A percentile compares a stretch with the other conserved stretches of the same genome.
Conservation (phyloP, 805 yeast genomes). For the Nadsonia fulvescens region DNA sequence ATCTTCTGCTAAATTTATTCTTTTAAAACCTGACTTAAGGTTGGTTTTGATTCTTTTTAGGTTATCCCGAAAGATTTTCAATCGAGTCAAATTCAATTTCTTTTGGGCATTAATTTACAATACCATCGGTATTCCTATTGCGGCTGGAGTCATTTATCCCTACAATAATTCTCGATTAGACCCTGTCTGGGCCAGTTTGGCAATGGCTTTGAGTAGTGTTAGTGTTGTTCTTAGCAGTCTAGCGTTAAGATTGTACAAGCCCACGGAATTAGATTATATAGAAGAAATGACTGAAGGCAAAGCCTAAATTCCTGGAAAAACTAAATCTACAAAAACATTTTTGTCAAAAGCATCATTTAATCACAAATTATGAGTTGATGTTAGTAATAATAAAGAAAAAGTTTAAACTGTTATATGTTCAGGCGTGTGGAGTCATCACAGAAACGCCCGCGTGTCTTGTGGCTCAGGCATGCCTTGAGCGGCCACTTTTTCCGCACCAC, state of each 20-base stretch:
- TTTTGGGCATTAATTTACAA: slow-evolving; percentile 80
- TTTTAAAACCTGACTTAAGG: slow-evolving; percentile 31
- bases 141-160: slow-evolving; percentile 81
- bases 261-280: too few relatives aligned
- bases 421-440: too few relatives aligned
- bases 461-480: too few relatives aligned
- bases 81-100: slow-evolving; percentile 62
- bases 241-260: slow-evolving; percentile 35
- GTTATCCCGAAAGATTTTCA: slow-evolving; percentile 52
- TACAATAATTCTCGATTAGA: slow-evolving; percentile 52
- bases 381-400: too few relatives aligned
- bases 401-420: too few relatives aligned
- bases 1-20: slow-evolving; percentile 55
- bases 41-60: slow-evolving; percentile 42
- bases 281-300: too few relatives aligned
- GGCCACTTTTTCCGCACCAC: slow-evolving; percentile 93
- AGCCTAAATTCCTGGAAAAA: too few relatives aligned
- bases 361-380: too few relatives aligned
- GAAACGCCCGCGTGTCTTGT: too few relatives aligned
- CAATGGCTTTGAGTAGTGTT: slow-evolving; percentile 87
- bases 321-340: too few relatives aligned
- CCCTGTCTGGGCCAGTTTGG: slow-evolving; percentile 77
- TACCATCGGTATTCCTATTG: slow-evolving; percentile 72
- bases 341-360: too few relatives aligned
- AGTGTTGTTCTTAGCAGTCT: slow-evolving; percentile 76